Evolutionary conservation across 441 rosid genomes (phyloP), one percentile per base, ranked within the genome.

Genomic region (Omphalea diandra): DNA sequence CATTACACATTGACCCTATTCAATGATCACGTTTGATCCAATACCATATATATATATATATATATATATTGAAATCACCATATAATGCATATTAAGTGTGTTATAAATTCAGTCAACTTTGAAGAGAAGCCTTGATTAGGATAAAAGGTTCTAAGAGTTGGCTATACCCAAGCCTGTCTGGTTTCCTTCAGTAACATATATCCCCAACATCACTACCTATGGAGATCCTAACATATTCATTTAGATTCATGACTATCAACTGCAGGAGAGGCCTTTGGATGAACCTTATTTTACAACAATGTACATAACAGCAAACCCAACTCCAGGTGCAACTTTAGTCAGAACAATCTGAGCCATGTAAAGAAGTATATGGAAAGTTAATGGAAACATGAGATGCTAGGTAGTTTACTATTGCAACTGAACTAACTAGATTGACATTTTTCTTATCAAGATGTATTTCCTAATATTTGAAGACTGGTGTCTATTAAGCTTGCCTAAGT

Each of bases 231-330:
- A 53, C 41, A 63, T 7, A 46, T 15, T 63, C 38, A 31, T 53
- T 54, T 24, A 29, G 41, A 71, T 71, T 41, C 55, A 62, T 20
- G 63, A 63, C 55, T 44, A 43, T 60, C 31, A 68, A 35, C 31
- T 49, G 64, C 71, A 75, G 79, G 3, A 53, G 41, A 69, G 75
- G 83, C 79, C 73, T 82, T 76, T 68, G 83, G 78, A 82, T 67
- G 76, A 68, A 79, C 77, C 76, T 77, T 78, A 65, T 72, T 55
- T 64, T 75, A 75, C 78, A 70, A 24, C 7, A 54, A 38, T 56
- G 27, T 31, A 46, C 81, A 70, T 70, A 79, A 44, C 80, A 77
- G 75, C 79, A 70, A 77, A 79, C 80, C 70, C 63, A 35, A 58
- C 65, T 53, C 69, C 78, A 22, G 27, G 33, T 43, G 46, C 24